Evolutionary conservation across 129 eudicot species (phyloP), one percentile per base, ranked within the genome.

Genomic region (Helichrysum umbraculigerum): DNA sequence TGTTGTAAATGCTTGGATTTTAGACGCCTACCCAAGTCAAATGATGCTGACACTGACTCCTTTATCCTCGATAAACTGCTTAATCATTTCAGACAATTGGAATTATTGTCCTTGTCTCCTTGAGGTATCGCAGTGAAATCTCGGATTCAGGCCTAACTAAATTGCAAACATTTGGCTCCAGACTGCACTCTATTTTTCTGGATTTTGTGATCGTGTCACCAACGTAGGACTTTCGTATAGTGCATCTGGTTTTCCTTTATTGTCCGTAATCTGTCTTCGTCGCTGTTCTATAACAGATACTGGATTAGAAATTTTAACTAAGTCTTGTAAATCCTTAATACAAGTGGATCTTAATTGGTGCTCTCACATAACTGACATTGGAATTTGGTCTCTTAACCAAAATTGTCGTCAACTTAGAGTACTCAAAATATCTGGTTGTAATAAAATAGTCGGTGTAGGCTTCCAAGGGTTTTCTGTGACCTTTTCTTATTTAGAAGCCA

Each of bases 401-500:
- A 81, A 81, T 35, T 88, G n/a, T n/a, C n/a, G 94, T 57, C 62
- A 57, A 57, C 62, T 57, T 57, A 57, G 28, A 19, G 28, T 12
- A 0, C 11, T 7, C 3, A 57, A 19, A 19, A 5, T 19, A 57
- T n/a, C 9, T 6, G 28, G 29, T 1, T 57, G 62, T 2, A 19
- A 1, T n/a, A 57, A 57, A 2, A n/a, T 56, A 4, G 28, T 20
- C 19, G 25, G 62, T 57, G 62, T 19, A 57, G 12, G 62, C 8
- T 54, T 54, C 9, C 7, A 19, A 57, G 61, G 61, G 25, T 56
- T 25, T 77, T 64, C 90, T 12, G 63, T 58, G 34, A 78, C 73
- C n/a, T 76, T 91, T n/a, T 21, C 83, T 33, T 44, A 83, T 73
- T 51, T 91, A 51, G 93, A 91, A 80, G 97, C 95, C 30, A 82